Conservation (phyloP, 2,329 filamentous ascomycete species). For the Dothidotthia symphoricarpi region DNA sequence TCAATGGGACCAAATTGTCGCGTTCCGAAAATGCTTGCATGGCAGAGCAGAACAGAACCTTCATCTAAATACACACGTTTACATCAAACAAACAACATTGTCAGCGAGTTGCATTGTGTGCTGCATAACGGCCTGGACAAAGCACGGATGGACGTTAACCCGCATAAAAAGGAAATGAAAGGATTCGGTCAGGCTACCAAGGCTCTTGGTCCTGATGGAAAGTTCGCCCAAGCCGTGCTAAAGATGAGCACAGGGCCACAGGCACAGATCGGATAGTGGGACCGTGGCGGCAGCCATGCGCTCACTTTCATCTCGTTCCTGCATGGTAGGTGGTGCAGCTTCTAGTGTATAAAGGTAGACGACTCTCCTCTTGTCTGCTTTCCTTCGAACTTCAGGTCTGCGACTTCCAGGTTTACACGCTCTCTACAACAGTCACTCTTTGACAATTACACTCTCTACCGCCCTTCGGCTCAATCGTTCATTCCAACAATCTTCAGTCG, state of each 20-base stretch:
- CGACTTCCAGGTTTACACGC: slow-evolving; percentile 36
- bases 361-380: slow-evolving; percentile 17
- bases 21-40: slow-evolving; percentile 14
- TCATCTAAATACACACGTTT: no score
- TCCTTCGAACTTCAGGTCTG: slow-evolving; percentile 28
- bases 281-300: slow-evolving; percentile 19
- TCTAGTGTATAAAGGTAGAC: slow-evolving; percentile 26
- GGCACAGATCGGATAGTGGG: slow-evolving; percentile 18
- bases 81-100: slow-evolving; percentile 6
- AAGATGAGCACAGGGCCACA: slow-evolving; percentile 1
- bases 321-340: slow-evolving; percentile 12
- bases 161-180: slow-evolving; percentile 25
- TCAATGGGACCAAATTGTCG: slow-evolving; percentile 18
- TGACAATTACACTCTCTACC: slow-evolving; percentile 23
- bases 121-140: slow-evolving; percentile 5
- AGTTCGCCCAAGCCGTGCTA: slow-evolving; percentile 19
- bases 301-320: slow-evolving; percentile 27
- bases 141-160: slow-evolving; percentile 9
- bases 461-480: slow-evolving; percentile 30
- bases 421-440: slow-evolving; percentile 10
- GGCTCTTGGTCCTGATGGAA: slow-evolving; percentile 11
- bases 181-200: slow-evolving; percentile 23
- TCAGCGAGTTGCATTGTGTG: slow-evolving; percentile 3
- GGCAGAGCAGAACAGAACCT: neutral
- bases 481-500: slow-evolving; percentile 14